These are phyloP conservation scores for Pholiota microspora DNA, from an alignment of 768 basidiomycete species.

Conservation along the genomic window DNA sequence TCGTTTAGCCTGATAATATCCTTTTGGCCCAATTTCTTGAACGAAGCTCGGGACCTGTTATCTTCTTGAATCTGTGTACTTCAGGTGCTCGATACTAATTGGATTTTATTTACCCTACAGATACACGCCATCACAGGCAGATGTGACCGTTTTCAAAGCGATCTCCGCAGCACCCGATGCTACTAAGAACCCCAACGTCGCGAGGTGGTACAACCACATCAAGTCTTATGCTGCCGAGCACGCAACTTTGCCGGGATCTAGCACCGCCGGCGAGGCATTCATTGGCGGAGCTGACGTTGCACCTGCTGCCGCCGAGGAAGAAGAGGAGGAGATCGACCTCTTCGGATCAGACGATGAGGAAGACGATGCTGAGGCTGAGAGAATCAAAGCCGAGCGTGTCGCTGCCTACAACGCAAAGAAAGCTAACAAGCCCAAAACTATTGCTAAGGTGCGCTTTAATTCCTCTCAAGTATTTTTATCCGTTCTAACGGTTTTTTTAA, in stretches of 20 bases:
- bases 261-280: conserved; percentile 76
- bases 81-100: not conserved
- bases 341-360: conserved; percentile 87
- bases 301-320: conserved; percentile 49
- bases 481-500: conserved; percentile 8
- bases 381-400: conserved; percentile 87
- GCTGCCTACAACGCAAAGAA: conserved; percentile 94
- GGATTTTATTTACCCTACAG: conserved; percentile 36
- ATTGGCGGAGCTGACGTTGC: conserved; percentile 49
- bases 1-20: not conserved
- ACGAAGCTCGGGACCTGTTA: not conserved
- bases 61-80: not conserved
- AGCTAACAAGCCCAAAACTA: conserved; percentile 82
- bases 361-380: conserved; percentile 83
- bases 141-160: conserved; percentile 88
- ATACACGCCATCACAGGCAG: conserved; percentile 90
- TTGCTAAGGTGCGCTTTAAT: conserved; percentile 69
- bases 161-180: conserved; percentile 67
- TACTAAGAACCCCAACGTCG: conserved; percentile 64
- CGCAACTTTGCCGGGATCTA: conserved; percentile 78
- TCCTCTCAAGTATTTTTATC: conserved; percentile 1
- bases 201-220: conserved; percentile 96
- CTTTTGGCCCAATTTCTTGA: not conserved
- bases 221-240: conserved; percentile 81
- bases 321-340: conserved; percentile 80